phyloP scores from a whole-genome alignment of 495 filamentous ascomycete species.

The Sordaria brevicollis region DNA sequence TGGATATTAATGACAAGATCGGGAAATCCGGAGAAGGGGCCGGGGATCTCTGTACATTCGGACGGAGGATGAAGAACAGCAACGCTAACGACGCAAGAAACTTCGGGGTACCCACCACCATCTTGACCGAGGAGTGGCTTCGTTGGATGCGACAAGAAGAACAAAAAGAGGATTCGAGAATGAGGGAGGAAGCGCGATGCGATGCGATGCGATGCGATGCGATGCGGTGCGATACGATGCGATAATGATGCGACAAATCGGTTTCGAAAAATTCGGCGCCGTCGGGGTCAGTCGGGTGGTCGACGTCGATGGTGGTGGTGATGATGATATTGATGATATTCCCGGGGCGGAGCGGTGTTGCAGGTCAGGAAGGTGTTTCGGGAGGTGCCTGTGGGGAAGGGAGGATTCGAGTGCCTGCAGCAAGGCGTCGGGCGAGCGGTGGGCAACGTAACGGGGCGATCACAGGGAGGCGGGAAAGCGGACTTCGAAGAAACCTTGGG shows the following conservation, averaged over 20 bases:
- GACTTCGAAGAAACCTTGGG: not conserved
- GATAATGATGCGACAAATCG: not conserved
- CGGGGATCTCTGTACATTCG: not conserved
- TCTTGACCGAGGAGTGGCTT: conserved; percentile 16
- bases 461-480: not conserved
- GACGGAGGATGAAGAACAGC: not conserved
- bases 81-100: not conserved
- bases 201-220: not conserved
- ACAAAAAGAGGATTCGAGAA: not conserved
- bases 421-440: not conserved
- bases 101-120: conserved; percentile 32
- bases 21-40: not conserved
- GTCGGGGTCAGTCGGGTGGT: not conserved
- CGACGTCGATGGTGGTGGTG: not conserved
- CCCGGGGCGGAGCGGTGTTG: not conserved
- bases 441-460: not conserved
- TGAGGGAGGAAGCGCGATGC: not conserved
- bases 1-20: not conserved
- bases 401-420: not conserved
- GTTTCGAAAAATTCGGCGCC: not conserved
- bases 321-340: not conserved
- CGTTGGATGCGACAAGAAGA: not conserved
- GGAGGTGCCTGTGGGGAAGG: not conserved
- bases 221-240: not conserved
- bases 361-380: not conserved